Evolutionary conservation across 2,329 filamentous ascomycete genomes (phyloP), one percentile per base, ranked within the genome.

Genomic region (Cladosporium sp.): DNA sequence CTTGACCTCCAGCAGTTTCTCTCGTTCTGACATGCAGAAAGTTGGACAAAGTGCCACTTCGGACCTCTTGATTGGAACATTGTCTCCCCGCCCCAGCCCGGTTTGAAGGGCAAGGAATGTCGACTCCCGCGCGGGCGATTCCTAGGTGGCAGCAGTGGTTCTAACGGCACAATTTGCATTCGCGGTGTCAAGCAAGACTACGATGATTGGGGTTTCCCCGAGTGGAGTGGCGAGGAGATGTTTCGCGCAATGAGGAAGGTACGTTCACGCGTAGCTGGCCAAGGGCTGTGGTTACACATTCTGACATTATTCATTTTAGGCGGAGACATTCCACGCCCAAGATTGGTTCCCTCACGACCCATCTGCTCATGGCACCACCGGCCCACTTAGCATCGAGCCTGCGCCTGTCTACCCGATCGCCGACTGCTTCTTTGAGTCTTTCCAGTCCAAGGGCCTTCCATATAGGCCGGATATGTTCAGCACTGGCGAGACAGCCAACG

Each of bases 401-500:
- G 78, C 83, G 54, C 78, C 78, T 2, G 53, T 58, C n/a, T 45
- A 45, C 5, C 62, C 62, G 5, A 60, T 64, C 13, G 56, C 60
- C 4, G 53, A 63, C 14, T 53, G 48, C 2, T 48, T 63, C 34
- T 56, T 65, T 32, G 56, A 65, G 44, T 59, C 59, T 5, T 62
- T 59, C 54, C 56, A 64, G 38, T 58, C 56, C 2, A 56, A 61
- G 19, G 63, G 62, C 4, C 55, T 65, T 6, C 57, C 58, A 8
- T 64, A 61, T 33, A 48, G 54, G 9, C 59, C 58, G n/a, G 63
- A 65, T 46, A 63, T 65, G 59, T 65, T 65, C 50, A 61, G 53
- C 34, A 54, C 57, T 9, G 76, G 77, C 14, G 70, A 76, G 31
- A 74, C 72, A 16, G 65, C 78, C 1, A 74, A 80, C 48, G 79